Conservation (phyloP, 345 rosid genomes). For the Eucalyptus tenuipes region DNA sequence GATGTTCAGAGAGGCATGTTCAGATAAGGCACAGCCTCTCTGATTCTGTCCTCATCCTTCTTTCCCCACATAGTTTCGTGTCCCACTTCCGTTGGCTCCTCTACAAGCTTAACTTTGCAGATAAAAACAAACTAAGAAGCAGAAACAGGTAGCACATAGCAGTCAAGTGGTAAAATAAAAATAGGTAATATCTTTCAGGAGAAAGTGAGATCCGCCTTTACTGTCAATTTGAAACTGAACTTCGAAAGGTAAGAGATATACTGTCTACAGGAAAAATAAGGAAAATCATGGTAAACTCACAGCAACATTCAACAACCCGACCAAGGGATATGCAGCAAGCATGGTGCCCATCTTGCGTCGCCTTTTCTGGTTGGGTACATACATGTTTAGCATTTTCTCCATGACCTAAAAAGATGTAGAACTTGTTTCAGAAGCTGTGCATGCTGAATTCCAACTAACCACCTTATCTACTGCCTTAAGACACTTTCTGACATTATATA, state of each 20-base stretch:
- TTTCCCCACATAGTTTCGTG: not conserved
- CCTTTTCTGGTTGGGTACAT: not conserved
- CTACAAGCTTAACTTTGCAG: not conserved
- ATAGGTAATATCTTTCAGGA: not conserved
- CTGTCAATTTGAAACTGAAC: not conserved
- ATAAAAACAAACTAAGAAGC: not conserved
- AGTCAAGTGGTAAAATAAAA: no score
- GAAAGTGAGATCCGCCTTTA: not conserved
- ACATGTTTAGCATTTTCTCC: no score
- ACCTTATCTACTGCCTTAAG: not conserved
- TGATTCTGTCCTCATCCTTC: not conserved
- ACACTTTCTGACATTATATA: no score
- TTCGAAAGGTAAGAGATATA: not conserved
- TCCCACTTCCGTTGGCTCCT: not conserved
- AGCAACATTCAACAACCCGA: slow-evolving; percentile 70
- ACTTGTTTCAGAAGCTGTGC: no score
- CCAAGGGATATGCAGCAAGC: slow-evolving; percentile 36
- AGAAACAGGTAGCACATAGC: not conserved
- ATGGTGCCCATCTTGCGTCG: slow-evolving; percentile 10
- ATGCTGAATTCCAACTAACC: no score
- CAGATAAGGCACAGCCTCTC: not conserved
- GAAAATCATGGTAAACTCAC: slow-evolving; percentile 38
- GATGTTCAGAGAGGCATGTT: no score
- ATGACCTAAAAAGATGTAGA: not conserved
- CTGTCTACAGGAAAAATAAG: not conserved